These are phyloP conservation scores for Cryptococcus sp. DNA, from an alignment of 1,284 basidiomycete species.

Conservation along the genomic window DNA sequence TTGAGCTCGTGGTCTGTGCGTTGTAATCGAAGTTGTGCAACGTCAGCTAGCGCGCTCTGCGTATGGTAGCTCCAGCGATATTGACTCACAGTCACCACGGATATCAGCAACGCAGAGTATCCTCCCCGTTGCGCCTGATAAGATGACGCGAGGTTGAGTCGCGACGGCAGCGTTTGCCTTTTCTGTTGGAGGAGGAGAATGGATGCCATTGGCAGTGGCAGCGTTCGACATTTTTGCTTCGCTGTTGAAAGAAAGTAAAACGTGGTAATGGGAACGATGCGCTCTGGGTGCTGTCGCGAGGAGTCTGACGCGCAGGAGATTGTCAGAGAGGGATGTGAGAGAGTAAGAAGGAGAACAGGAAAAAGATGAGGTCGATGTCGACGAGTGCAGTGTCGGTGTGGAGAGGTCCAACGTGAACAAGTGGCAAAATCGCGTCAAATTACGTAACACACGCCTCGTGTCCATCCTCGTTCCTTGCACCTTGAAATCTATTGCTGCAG, in stretches of 20 bases:
- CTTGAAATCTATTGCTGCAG: neutral
- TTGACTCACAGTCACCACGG: slow-evolving; percentile 63
- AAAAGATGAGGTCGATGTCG: neutral
- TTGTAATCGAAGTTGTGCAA: neutral
- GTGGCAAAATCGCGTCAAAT: slow-evolving; percentile 7
- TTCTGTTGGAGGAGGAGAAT: slow-evolving; percentile 32
- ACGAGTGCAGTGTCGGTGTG: neutral
- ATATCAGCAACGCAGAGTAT: slow-evolving; percentile 97
- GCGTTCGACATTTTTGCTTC: slow-evolving; percentile 9
- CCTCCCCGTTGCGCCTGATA: slow-evolving; percentile 63
- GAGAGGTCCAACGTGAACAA: neutral
- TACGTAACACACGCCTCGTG: neutral
- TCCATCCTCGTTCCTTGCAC: too few relatives aligned
- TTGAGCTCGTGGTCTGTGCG: slow-evolving; percentile 71
- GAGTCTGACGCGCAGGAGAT: neutral
- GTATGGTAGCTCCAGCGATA: neutral
- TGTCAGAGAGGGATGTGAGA: neutral
- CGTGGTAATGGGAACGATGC: too few relatives aligned
- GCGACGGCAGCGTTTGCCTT: slow-evolving; percentile 24
- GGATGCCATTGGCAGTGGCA: slow-evolving; percentile 26
- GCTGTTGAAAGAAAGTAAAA: neutral
- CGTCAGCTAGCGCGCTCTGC: slow-evolving; percentile 8
- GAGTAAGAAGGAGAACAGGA: neutral
- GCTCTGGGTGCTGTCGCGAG: too few relatives aligned
- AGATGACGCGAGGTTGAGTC: slow-evolving; percentile 39